A percentile compares a stretch with the other conserved stretches of the same genome.
Evolutionary conservation across 1,284 basidiomycete species (phyloP).

Genomic region (Blastosporella zonata): DNA sequence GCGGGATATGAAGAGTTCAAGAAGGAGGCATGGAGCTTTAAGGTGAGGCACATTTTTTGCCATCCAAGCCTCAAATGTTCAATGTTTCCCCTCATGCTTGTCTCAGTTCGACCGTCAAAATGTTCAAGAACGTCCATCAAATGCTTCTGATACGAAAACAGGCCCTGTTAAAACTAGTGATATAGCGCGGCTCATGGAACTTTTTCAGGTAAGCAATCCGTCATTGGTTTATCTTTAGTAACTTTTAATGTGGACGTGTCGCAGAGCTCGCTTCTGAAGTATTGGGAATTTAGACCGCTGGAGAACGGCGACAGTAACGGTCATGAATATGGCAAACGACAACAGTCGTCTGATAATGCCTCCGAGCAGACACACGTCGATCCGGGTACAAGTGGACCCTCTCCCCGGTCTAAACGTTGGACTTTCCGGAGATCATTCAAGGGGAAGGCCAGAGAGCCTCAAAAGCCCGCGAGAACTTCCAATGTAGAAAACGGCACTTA

Average conservation of each 20-base stretch:
- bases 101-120: constrained; percentile 70
- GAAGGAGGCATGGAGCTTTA: constrained; percentile 75
- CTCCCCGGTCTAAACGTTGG: constrained; percentile 26
- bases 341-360: constrained; percentile 31
- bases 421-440: constrained; percentile 28
- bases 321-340: constrained; percentile 17
- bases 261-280: constrained; percentile 67
- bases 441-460: constrained; percentile 20
- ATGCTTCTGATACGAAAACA: constrained; percentile 25
- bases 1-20: constrained; percentile 72
- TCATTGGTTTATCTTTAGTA: background rate
- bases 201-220: constrained; percentile 57
- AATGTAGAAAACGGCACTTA: constrained; percentile 28
- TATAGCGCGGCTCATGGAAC: constrained; percentile 77
- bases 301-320: constrained; percentile 27
- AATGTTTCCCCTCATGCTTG: background rate
- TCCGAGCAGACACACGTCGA: constrained; percentile 32
- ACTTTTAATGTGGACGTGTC: constrained; percentile 4
- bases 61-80: background rate
- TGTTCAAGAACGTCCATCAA: constrained; percentile 41
- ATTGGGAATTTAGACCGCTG: constrained; percentile 62
- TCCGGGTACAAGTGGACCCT: constrained; percentile 7
- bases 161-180: constrained; percentile 69
- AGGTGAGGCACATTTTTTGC: constrained; percentile 37
- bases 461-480: constrained; percentile 10